phyloP scores from a whole-genome alignment of 257 asterid genomes.

The Verbascum thapsus region DNA sequence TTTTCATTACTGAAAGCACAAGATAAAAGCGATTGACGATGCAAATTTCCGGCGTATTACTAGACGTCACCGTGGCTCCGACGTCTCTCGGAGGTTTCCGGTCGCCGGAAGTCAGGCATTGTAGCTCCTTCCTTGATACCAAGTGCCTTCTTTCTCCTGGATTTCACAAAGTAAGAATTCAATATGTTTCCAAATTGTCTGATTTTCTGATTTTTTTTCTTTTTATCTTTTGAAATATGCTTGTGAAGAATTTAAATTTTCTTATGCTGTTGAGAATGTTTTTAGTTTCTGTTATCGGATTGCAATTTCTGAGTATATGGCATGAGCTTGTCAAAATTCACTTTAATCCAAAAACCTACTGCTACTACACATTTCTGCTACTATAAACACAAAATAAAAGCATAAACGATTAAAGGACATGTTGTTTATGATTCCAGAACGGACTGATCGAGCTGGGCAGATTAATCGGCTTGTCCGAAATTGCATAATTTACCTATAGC shows the following conservation, averaged over 20 bases:
- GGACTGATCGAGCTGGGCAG: too few relatives aligned
- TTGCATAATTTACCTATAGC: too few relatives aligned
- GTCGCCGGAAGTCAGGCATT: conserved; percentile 47
- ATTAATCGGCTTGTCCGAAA: too few relatives aligned
- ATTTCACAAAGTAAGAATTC: conserved; percentile 51
- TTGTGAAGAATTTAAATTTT: background rate
- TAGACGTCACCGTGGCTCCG: conserved; percentile 54
- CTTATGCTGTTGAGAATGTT: conserved; percentile 12
- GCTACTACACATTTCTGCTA: too few relatives aligned
- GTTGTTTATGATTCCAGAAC: too few relatives aligned
- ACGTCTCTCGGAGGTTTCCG: conserved; percentile 55
- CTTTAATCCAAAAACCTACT: background rate
- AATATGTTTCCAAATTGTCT: background rate
- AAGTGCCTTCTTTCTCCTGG: conserved; percentile 43
- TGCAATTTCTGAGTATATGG: background rate
- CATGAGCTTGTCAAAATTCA: conserved; percentile 1
- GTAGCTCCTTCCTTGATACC: conserved; percentile 40
- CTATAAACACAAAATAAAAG: too few relatives aligned
- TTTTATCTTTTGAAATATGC: too few relatives aligned
- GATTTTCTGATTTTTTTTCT: too few relatives aligned
- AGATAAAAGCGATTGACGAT: conserved; percentile 28
- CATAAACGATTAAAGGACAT: too few relatives aligned
- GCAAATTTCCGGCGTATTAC: conserved; percentile 56
- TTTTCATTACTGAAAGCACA: too few relatives aligned
- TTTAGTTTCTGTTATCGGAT: background rate